Base-by-base conservation (phyloP, 2,329 filamentous ascomycete genomes). In the Chaetomiaceae sp. region DNA sequence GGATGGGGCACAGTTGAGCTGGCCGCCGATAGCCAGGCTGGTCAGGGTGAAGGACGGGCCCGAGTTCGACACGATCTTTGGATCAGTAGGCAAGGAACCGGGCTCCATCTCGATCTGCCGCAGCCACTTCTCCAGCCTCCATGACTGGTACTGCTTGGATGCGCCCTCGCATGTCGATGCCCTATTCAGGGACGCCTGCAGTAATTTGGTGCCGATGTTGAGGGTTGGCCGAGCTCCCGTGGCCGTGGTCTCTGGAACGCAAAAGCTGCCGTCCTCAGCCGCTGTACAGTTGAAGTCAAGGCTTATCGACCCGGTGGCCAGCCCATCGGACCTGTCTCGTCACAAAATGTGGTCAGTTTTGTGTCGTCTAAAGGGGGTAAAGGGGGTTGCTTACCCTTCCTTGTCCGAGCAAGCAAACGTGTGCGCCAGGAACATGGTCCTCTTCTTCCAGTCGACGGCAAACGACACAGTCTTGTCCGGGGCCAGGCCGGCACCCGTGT, bases 401-500 rank as follows among this genome's bases (percentile, higher is more conserved):
- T 42, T 22, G 40, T 69, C 65, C 4, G 66, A 69, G 52, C 69
- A 71, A 4, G 54, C 47, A 56, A 67, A 71, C 1, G 66, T 69
- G 45, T 71, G 69, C 0, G 66, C 63, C 23, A 71, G 43, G 29
- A 68, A 69, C 59, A 70, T 62, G 0, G 59, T 66, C 33, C 58
- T 64, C 20, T 57, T 68, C 38, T 63, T 63, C 69, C 67, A 70
- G 42, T 71, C 68, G 20, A 68, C 17, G 0, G 68, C 66, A 46
- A 70, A 69, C 0, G 67, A 64, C 6, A 69, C 63, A 4, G 65
- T 64, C 4, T 63, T 66, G 48, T 71, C 69, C 12, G 58, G 58
- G 0, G 61, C 65, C 0, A 51, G 52, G 1, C 66, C 67, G 6
- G 67, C 66, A 1, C 68, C 68, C 4, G 67, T 66, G 63, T 63